Percentiles rank a stretch among this genome's conserved stretches.
Evolutionary conservation across 805 yeast genomes (phyloP).

Genomic region (Cyberlindnera misumaiensis): DNA sequence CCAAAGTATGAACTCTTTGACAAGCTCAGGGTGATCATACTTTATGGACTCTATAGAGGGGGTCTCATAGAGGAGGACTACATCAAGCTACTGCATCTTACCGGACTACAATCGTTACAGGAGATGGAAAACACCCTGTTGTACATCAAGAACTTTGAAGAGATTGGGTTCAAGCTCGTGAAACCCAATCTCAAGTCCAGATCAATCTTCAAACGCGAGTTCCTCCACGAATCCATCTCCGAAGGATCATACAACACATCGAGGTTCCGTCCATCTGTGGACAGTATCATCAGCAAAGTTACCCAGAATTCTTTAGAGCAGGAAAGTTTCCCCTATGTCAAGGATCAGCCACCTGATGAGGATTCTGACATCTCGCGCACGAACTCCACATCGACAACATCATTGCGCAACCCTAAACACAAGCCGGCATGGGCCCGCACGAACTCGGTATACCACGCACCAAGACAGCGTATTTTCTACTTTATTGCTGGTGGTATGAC

Average conservation of each 20-base stretch:
- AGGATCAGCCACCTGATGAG: constrained; percentile 60
- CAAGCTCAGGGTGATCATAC: constrained; percentile 64
- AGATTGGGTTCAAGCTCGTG: constrained; percentile 51
- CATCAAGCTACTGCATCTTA: constrained; percentile 57
- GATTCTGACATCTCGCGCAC: constrained; percentile 27
- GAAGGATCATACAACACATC: constrained; percentile 50
- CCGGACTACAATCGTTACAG: constrained; percentile 32
- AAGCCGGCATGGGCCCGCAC: constrained; percentile 72
- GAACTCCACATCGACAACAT: constrained; percentile 32
- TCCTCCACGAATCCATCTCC: constrained; percentile 46
- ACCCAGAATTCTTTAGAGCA: constrained; percentile 49
- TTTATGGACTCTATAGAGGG: constrained; percentile 76
- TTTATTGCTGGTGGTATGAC: constrained; percentile 90
- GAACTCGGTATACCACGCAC: constrained; percentile 26
- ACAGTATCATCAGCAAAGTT: constrained; percentile 47
- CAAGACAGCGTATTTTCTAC: constrained; percentile 66
- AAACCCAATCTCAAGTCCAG: constrained; percentile 35
- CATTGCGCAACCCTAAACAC: constrained; percentile 64
- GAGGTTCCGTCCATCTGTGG: constrained; percentile 65
- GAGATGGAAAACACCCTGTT: constrained; percentile 40
- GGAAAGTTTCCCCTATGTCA: constrained; percentile 61
- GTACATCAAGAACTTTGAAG: constrained; percentile 50
- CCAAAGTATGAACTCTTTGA: constrained; percentile 49
- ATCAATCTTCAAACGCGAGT: constrained; percentile 36
- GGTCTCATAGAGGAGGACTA: constrained; percentile 75